phyloP scores from a whole-genome alignment of 2,329 filamentous ascomycete genomes.

The Diaporthe longicolla region DNA sequence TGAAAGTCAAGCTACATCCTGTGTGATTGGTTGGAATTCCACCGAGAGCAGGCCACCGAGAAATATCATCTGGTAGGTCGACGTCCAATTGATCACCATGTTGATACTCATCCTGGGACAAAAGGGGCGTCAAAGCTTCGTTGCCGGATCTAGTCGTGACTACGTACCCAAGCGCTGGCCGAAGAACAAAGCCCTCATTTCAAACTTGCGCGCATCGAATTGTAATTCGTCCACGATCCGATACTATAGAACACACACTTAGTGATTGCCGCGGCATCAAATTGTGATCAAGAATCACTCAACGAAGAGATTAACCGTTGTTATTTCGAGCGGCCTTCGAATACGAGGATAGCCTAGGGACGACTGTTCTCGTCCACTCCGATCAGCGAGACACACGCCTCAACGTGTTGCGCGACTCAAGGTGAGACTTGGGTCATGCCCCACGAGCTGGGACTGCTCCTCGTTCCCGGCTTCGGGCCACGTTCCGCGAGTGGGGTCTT shows the following conservation, averaged over 20 bases:
- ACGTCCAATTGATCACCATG: slow-evolving; percentile 21
- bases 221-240: slow-evolving; percentile 10
- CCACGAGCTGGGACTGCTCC: slow-evolving; percentile 43
- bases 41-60: neutral
- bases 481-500: slow-evolving; percentile 40
- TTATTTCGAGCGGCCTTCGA: slow-evolving; percentile 22
- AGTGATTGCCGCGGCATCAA: slow-evolving; percentile 24
- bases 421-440: slow-evolving; percentile 27
- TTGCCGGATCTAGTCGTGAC: slow-evolving; percentile 2
- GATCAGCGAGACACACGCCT: slow-evolving; percentile 9
- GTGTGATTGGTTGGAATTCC: neutral
- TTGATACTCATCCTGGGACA: slow-evolving; percentile 25
- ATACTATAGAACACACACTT: neutral
- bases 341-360: slow-evolving; percentile 9
- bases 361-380: slow-evolving; percentile 4
- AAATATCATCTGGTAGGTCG: neutral
- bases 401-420: slow-evolving; percentile 22
- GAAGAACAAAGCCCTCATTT: slow-evolving; percentile 15
- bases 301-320: neutral
- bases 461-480: slow-evolving; percentile 42
- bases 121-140: slow-evolving; percentile 18
- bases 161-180: neutral
- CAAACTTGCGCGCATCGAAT: slow-evolving; percentile 13
- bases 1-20: neutral
- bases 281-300: neutral